Evolutionary conservation across 768 basidiomycete species (phyloP).

Genomic region (Jaapia argillacea): DNA sequence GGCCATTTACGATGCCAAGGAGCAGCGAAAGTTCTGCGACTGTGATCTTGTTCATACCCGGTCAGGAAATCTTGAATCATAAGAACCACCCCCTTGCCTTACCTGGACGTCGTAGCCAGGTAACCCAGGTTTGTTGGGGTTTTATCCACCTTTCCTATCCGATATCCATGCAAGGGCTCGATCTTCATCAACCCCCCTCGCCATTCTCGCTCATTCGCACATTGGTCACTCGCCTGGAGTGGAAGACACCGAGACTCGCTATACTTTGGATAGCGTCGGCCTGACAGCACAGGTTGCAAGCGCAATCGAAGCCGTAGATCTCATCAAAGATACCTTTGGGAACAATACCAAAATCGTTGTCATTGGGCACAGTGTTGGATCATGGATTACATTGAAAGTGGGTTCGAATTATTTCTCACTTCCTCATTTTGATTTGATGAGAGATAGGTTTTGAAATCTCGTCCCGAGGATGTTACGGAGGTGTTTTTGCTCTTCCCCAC

Average conservation of each 20-base stretch:
- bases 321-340: conserved; percentile 23
- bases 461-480: conserved; percentile 25
- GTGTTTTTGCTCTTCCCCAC: conserved; percentile 65
- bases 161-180: conserved; percentile 28
- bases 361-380: conserved; percentile 62
- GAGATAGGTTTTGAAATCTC: conserved; percentile 42
- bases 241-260: conserved; percentile 9
- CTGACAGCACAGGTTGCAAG: conserved; percentile 44
- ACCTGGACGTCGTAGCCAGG: conserved; percentile 15
- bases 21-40: not conserved
- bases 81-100: not conserved
- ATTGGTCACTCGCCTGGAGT: conserved; percentile 50
- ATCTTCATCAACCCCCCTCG: conserved; percentile 22
- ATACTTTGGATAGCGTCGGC: conserved; percentile 18
- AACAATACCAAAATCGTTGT: conserved; percentile 32
- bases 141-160: conserved; percentile 58
- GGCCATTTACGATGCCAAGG: not conserved
- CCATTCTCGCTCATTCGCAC: conserved; percentile 54
- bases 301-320: conserved; percentile 44
- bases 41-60: conserved; percentile 11
- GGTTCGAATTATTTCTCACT: conserved; percentile 8
- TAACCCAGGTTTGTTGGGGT: conserved; percentile 52
- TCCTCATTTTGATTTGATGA: too few relatives aligned
- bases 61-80: conserved; percentile 1
- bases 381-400: conserved; percentile 61